phyloP scores from a whole-genome alignment of 1,284 basidiomycete genomes.

The Marasmius fiardii region DNA sequence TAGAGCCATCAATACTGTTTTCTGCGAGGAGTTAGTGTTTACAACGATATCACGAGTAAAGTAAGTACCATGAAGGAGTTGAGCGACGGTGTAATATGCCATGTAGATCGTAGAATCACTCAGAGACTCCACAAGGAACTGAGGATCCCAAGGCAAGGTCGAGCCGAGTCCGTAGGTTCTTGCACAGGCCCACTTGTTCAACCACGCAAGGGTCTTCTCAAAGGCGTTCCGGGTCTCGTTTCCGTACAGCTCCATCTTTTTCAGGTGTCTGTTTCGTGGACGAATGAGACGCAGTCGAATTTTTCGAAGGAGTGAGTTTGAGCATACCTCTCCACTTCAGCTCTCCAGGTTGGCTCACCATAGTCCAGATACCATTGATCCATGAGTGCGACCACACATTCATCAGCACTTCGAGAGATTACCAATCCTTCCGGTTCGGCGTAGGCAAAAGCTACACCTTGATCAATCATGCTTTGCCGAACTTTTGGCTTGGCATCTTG shows the following conservation, averaged over 20 bases:
- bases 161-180: constrained; percentile 96
- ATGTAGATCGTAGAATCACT: constrained; percentile 99
- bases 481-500: constrained; percentile 93
- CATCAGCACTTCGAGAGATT: constrained; percentile 87
- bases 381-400: constrained; percentile 97
- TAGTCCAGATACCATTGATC: constrained; percentile 99
- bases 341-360: constrained; percentile 88
- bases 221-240: constrained; percentile 90
- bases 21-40: constrained; percentile 32
- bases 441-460: constrained; percentile 83
- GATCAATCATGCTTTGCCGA: constrained; percentile 79
- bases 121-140: constrained; percentile 95
- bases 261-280: constrained; percentile 56
- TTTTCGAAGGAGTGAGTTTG: not conserved
- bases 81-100: constrained; percentile 96
- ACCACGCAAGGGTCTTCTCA: constrained; percentile 90
- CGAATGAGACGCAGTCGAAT: not conserved
- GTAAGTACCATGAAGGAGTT: constrained; percentile 79
- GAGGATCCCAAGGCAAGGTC: constrained; percentile 94
- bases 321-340: constrained; percentile 77
- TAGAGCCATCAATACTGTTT: constrained; percentile 74
- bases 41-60: not conserved
- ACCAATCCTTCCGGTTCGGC: constrained; percentile 95
- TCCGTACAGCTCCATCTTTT: constrained; percentile 88
- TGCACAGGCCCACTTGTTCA: constrained; percentile 99